Evolutionary conservation across 2,329 filamentous ascomycete species (phyloP).

Genomic region (Chaetomium sp.): DNA sequence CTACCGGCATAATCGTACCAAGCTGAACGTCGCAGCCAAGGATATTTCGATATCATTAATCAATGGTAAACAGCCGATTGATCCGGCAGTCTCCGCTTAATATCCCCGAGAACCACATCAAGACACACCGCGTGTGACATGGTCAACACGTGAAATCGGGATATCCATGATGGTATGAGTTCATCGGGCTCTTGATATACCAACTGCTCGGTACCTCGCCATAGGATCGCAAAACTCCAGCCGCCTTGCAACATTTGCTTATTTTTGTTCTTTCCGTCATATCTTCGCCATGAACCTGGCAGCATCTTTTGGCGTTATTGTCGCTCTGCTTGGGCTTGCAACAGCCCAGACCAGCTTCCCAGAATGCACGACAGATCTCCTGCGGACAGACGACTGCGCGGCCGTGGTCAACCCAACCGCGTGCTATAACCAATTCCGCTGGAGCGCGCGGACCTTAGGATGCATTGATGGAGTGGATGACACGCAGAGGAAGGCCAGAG

Average conservation of each 20-base stretch:
- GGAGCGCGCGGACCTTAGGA: constrained; percentile 29
- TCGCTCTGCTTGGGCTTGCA: constrained; percentile 21
- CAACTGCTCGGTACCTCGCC: neutral
- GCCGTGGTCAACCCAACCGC: constrained; percentile 35
- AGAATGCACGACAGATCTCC: constrained; percentile 31
- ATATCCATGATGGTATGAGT: neutral
- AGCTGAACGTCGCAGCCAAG: neutral
- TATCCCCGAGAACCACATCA: neutral
- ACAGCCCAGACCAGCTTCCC: constrained; percentile 24
- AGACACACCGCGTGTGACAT: constrained; percentile 1
- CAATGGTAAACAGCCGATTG: constrained; percentile 11
- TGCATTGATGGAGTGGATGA: constrained; percentile 33
- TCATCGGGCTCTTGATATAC: neutral
- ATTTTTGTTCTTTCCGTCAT: no score
- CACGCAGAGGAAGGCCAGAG: constrained; percentile 30
- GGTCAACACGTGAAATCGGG: constrained; percentile 6
- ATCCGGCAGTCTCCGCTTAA: constrained; percentile 3
- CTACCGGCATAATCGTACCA: constrained; percentile 5
- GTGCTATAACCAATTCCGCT: constrained; percentile 36
- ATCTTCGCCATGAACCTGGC: constrained; percentile 10
- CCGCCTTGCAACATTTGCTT: neutral
- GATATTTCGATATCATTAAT: constrained; percentile 8
- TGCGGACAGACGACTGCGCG: constrained; percentile 32
- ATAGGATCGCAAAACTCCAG: neutral
- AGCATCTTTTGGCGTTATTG: constrained; percentile 16